Base-by-base conservation (phyloP, 1,284 basidiomycete genomes). In the Porodaedalea pini region DNA sequence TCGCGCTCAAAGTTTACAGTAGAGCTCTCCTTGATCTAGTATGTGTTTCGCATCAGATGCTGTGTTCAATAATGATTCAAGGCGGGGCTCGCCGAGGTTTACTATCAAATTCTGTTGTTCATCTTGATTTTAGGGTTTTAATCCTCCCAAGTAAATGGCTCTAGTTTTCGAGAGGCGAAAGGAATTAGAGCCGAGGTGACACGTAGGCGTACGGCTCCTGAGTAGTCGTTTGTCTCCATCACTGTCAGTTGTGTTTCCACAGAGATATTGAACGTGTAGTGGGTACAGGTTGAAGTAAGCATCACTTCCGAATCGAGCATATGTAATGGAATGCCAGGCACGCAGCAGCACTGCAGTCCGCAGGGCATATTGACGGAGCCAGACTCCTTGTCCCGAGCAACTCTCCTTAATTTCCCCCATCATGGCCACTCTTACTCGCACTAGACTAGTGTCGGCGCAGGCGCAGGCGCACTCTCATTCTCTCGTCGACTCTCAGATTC, bases 401-500 rank as follows among this genome's bases (percentile, higher is more conserved):
- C 34, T 52, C 43, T 51, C 51, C 41, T 51, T 50, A 19, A 49
- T 45, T 50, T 21, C 51, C 21, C 32, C 39, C 48, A 47, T 50
- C 50, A 64, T 64, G 62, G 61, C 62, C 10, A 64, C 62, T 15
- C 59, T 64, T 27, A 55, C 56, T 11, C 51, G 51, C 3, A 15
- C 34, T 15, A 48, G 32, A 23, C 39, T 19, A 2, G n/a, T 39
- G 4, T 25, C 45, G 11, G 44, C 43, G 47, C 40, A 36, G 39
- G 45, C 29, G 40, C 34, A 43, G 13, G 39, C 7, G 7, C 40
- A 37, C 21, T 29, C 36, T 40, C 36, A 53, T 44, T 27, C 36
- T 15, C 39, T 67, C 60, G 7, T 68, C 59, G 50, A 67, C 64
- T 54, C 70, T 63, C 59, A 63, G 61, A 7, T 72, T 62, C 69